phyloP scores from a whole-genome alignment of 768 basidiomycete genomes.

The Asterophora parasitica region DNA sequence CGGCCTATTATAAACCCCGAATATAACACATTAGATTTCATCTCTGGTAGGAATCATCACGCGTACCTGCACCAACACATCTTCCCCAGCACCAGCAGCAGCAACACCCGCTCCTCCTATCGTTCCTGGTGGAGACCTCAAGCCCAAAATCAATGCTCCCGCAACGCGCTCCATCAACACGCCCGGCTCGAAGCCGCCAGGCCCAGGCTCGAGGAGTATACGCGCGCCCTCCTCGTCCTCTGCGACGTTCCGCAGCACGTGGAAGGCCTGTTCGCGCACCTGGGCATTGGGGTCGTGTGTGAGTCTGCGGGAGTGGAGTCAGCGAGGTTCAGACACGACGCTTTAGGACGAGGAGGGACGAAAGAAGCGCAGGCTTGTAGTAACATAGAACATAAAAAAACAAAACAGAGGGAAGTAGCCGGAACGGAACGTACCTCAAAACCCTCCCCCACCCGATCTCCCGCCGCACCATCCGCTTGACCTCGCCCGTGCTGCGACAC shows the following conservation, averaged over 20 bases:
- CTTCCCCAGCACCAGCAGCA: slow-evolving; percentile 23
- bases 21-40: no score
- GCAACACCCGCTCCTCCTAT: no score
- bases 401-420: neutral
- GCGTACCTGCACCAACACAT: slow-evolving; percentile 48
- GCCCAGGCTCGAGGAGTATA: slow-evolving; percentile 39
- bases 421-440: slow-evolving; percentile 37
- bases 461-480: slow-evolving; percentile 65
- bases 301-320: slow-evolving; percentile 33
- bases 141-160: slow-evolving; percentile 31
- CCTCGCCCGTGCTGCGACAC: slow-evolving; percentile 52
- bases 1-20: slow-evolving; percentile 39
- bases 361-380: no score
- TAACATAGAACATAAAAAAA: no score
- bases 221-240: slow-evolving; percentile 62
- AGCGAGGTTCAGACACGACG: no score
- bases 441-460: slow-evolving; percentile 63
- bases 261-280: slow-evolving; percentile 69
- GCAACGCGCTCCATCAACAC: slow-evolving; percentile 43
- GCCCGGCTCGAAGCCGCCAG: slow-evolving; percentile 39
- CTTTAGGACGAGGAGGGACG: no score
- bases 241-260: slow-evolving; percentile 62
- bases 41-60: neutral
- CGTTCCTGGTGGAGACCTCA: no score
- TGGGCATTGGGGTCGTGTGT: slow-evolving; percentile 47